Evolutionary conservation across 495 filamentous ascomycete genomes (phyloP), one percentile per base, ranked within the genome.

Genomic region (Friedmanniomyces simplex): DNA sequence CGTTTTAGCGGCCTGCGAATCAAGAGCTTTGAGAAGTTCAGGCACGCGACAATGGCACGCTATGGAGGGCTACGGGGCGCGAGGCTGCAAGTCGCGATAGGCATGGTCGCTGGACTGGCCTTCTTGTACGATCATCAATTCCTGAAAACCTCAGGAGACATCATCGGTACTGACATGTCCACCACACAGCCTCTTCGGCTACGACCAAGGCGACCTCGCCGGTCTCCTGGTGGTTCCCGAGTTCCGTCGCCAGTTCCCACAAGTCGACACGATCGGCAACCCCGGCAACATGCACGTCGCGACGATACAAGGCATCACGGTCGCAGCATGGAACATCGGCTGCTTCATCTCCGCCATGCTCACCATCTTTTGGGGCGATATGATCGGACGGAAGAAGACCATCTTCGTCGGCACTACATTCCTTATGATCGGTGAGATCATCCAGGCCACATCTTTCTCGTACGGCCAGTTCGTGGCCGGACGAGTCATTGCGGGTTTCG

Each of bases 301-400:
- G 24, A 50, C 50, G 26, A 54, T 64, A 21, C 62, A 64, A 39
- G 62, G 62, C 10, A 62, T 62, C 28, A 62, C 57, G 5, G 57
- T 82, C 36, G 80, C 81, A 16, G 74, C 77, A 13, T 89, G 88
- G 73, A 86, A 88, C 63, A 59, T 88, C n/a, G 85, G 86, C 18
- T 89, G 85, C 67, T 86, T 89, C 66, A 49, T 80, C 47, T 82
- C 83, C 10, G 79, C 85, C 13, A 74, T 89, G 53, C 59, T 82
- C 54, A 80, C 79, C 22, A 83, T 89, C 61, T 85, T 81, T 60
- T 76, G 87, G 60, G 83, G 85, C 51, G 82, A 89, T 60, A 73
- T 73, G 1, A 79, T 88, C 16, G 86, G 86, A 22, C 79, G 86
- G 13, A 79, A 78, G 61, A 79, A 77, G 64, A 85, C 83, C 34